Evolutionary conservation across 768 basidiomycete genomes (phyloP).

Genomic region (Lactifluus hygrophoroides): DNA sequence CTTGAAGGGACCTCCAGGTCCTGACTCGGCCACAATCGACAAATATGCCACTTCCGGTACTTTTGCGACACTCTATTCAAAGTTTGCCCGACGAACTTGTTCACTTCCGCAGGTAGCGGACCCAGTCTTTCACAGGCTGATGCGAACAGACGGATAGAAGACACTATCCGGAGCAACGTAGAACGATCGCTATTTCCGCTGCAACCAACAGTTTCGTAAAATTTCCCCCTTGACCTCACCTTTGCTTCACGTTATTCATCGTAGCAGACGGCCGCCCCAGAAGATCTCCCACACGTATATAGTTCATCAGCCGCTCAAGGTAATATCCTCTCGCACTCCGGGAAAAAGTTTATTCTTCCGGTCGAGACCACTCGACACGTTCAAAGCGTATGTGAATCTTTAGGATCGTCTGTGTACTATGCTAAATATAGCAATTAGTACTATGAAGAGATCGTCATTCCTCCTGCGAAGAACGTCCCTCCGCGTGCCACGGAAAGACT

Average conservation of each 20-base stretch:
- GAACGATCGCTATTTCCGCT: slow-evolving; percentile 52
- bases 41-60: background rate
- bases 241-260: background rate
- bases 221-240: background rate
- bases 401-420: background rate
- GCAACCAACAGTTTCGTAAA: slow-evolving; percentile 35
- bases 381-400: slow-evolving; percentile 45
- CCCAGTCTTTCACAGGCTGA: slow-evolving; percentile 1
- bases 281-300: slow-evolving; percentile 84
- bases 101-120: slow-evolving; percentile 2
- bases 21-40: background rate
- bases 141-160: slow-evolving; percentile 55
- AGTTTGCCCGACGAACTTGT: background rate
- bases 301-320: slow-evolving; percentile 54
- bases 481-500: slow-evolving; percentile 62
- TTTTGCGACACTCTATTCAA: background rate
- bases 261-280: slow-evolving; percentile 42
- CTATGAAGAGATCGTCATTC: slow-evolving; percentile 84
- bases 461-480: slow-evolving; percentile 74
- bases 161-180: slow-evolving; percentile 50
- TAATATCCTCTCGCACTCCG: slow-evolving; percentile 60
- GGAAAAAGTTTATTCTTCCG: slow-evolving; percentile 75
- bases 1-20: background rate
- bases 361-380: slow-evolving; percentile 65
- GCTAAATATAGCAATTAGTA: background rate